Percentiles rank a stretch among this genome's conserved stretches.
These are phyloP conservation scores for Glomus cerebriforme DNA, from an alignment of 192 early-diverging fungal species.

Conservation along the genomic window DNA sequence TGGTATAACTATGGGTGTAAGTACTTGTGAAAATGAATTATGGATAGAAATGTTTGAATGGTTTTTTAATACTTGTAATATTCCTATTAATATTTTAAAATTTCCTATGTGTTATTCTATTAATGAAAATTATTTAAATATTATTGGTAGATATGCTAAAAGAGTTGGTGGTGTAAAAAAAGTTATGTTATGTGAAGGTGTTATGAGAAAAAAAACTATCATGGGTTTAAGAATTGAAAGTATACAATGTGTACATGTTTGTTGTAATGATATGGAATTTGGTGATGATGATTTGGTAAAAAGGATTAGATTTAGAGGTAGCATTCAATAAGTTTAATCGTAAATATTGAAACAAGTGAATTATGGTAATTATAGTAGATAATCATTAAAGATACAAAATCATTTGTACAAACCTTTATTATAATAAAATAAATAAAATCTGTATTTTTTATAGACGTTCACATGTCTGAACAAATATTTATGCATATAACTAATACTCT, in stretches of 20 bases:
- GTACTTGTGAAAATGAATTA: background rate
- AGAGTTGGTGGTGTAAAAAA: background rate
- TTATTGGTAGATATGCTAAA: background rate
- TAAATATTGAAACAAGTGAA: too few species aligned
- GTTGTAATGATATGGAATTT: background rate
- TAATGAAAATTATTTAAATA: background rate
- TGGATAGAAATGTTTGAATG: background rate
- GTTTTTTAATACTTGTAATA: background rate
- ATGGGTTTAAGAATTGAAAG: background rate
- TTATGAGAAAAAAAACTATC: background rate
- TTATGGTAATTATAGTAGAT: too few species aligned
- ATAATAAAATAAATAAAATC: too few species aligned
- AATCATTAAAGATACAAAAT: too few species aligned
- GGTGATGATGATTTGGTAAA: background rate
- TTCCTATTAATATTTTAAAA: background rate
- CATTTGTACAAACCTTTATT: too few species aligned
- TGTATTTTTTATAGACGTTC: too few species aligned
- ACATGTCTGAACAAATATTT: too few species aligned
- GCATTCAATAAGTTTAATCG: background rate
- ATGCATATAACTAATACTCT: too few species aligned
- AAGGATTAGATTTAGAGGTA: background rate
- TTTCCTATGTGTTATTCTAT: background rate
- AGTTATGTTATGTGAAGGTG: background rate
- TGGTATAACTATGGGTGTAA: background rate
- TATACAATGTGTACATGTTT: background rate